These are phyloP conservation scores for Dryadomyces quercivorus DNA, from an alignment of 2,329 filamentous ascomycete species.

Conservation along the genomic window DNA sequence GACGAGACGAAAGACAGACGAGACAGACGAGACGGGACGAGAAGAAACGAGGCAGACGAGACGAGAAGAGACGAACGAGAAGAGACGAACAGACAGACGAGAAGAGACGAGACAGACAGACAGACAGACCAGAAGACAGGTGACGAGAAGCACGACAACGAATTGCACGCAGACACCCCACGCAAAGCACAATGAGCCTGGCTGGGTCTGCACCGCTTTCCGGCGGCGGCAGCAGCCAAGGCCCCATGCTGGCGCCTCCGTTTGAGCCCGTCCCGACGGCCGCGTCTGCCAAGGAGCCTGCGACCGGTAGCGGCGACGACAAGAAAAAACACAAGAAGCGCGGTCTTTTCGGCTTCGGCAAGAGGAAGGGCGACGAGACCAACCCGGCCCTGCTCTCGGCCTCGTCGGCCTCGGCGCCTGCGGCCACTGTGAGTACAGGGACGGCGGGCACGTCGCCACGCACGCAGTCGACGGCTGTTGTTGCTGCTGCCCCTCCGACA, in stretches of 20 bases:
- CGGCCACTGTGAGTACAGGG: neutral
- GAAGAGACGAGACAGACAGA: too few relatives aligned
- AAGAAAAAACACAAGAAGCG: slow-evolving; percentile 22
- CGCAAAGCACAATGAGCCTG: slow-evolving; percentile 6
- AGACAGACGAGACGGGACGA: neutral
- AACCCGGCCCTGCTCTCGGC: slow-evolving; percentile 12
- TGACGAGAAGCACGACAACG: too few relatives aligned
- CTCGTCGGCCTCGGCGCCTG: neutral
- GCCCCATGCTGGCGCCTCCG: slow-evolving; percentile 9
- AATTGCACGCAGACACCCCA: too few relatives aligned
- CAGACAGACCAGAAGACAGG: too few relatives aligned
- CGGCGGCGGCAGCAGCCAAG: slow-evolving; percentile 6
- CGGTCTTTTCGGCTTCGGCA: slow-evolving; percentile 19
- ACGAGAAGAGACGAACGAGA: neutral
- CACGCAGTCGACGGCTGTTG: slow-evolving; percentile 15
- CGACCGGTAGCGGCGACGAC: slow-evolving; percentile 11
- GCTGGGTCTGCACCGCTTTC: slow-evolving; percentile 8
- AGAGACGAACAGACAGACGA: neutral
- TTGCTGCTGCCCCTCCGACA: neutral
- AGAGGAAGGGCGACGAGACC: slow-evolving; percentile 29
- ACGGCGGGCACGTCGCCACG: neutral
- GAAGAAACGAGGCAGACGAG: too few relatives aligned
- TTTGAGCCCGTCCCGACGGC: slow-evolving; percentile 9
- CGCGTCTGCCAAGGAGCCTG: neutral
- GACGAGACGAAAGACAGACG: neutral